Evolutionary conservation across 148 eudicot genomes (phyloP).

Genomic region (Fagopyrum tataricum): DNA sequence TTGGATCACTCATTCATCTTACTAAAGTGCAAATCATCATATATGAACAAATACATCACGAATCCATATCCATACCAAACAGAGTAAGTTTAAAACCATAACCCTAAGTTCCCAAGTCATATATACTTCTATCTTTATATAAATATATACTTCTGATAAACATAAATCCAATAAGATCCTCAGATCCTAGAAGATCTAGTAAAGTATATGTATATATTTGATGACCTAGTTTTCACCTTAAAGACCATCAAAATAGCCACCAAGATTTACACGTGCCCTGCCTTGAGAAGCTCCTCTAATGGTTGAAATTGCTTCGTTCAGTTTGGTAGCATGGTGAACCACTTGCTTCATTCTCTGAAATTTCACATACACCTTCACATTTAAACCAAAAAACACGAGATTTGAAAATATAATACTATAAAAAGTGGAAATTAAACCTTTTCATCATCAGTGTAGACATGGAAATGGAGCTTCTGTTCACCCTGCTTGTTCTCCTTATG

Average conservation of each 20-base stretch:
- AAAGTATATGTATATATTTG: too few species aligned
- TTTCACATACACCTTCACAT: background rate
- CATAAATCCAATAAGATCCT: conserved; percentile 7
- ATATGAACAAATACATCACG: background rate
- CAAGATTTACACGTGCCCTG: conserved; percentile 63
- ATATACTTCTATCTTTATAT: background rate
- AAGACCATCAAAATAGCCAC: conserved; percentile 62
- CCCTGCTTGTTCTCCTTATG: conserved; percentile 30
- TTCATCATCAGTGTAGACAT: conserved; percentile 49
- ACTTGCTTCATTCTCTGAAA: conserved; percentile 69
- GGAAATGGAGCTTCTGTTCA: conserved; percentile 53
- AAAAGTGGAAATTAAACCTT: conserved; percentile 37
- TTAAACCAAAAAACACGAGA: background rate
- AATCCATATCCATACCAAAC: background rate
- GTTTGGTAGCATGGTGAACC: conserved; percentile 38
- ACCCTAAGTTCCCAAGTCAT: background rate
- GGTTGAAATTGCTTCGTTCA: conserved; percentile 69
- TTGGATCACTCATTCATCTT: background rate
- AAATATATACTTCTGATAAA: background rate
- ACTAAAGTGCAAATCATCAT: background rate
- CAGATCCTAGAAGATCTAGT: background rate
- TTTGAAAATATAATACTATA: background rate
- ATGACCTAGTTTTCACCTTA: conserved; percentile 13
- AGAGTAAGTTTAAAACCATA: background rate
- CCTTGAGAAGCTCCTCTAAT: conserved; percentile 54